phyloP scores from a whole-genome alignment of 805 yeast genomes.

The Lipomyces yamanashiensis region DNA sequence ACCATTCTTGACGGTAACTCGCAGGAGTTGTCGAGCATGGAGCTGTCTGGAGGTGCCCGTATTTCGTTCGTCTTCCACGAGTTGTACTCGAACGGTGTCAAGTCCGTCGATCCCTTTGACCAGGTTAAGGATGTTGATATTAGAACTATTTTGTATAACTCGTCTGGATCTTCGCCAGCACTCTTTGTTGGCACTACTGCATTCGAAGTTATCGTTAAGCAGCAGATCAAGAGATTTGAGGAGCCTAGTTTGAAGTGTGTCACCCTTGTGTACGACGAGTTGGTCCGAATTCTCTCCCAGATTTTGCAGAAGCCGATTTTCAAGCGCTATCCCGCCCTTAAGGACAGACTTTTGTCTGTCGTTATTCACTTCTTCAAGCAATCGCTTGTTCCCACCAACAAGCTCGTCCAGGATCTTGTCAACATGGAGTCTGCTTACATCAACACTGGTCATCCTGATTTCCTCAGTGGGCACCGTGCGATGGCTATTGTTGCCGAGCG shows the following conservation, averaged over 20 bases:
- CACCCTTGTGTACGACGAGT: conserved; percentile 88
- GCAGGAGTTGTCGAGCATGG: conserved; percentile 83
- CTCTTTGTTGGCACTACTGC: conserved; percentile 97
- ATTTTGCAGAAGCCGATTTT: conserved; percentile 80
- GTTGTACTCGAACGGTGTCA: conserved; percentile 88
- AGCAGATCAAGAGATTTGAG: conserved; percentile 90
- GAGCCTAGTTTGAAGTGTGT: conserved; percentile 91
- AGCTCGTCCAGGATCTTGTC: conserved; percentile 82
- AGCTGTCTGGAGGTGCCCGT: conserved; percentile 97
- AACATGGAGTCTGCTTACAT: conserved; percentile 89
- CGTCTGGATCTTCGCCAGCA: conserved; percentile 95
- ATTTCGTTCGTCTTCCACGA: conserved; percentile 96
- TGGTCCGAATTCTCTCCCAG: conserved; percentile 86
- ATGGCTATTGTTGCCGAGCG: conserved; percentile 90
- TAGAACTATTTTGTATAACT: conserved; percentile 94
- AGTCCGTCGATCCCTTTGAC: conserved; percentile 92
- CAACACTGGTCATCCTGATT: conserved; percentile 97
- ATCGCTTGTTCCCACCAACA: conserved; percentile 81
- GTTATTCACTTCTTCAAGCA: conserved; percentile 81
- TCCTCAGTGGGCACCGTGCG: conserved; percentile 92
- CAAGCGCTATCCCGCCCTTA: conserved; percentile 86
- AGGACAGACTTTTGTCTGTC: conserved; percentile 80
- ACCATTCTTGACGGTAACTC: conserved; percentile 92
- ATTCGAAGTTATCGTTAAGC: conserved; percentile 92
- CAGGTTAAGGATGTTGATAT: conserved; percentile 95